Percentiles rank a stretch among this genome's conserved stretches.
phyloP scores from a whole-genome alignment of 2,329 filamentous ascomycete genomes.

The Colletotrichum horii region DNA sequence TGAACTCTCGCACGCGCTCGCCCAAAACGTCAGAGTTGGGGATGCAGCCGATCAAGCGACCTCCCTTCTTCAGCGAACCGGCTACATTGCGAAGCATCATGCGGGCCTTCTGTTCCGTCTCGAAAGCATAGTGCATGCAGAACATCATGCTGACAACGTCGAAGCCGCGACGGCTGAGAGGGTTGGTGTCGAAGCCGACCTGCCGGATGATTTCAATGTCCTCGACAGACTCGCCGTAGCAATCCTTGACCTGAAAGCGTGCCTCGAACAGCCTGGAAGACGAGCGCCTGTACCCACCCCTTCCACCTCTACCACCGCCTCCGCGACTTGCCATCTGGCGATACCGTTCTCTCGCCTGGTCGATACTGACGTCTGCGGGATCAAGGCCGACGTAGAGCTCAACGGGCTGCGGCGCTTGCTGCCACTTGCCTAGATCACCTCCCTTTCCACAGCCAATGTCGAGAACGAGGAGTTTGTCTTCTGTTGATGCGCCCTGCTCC shows the following conservation, averaged over 20 bases:
- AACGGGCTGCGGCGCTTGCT: slow-evolving; percentile 89
- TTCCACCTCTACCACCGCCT: slow-evolving; percentile 59
- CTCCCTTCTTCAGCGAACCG: slow-evolving; percentile 88
- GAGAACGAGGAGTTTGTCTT: slow-evolving; percentile 76
- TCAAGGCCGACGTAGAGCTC: slow-evolving; percentile 93
- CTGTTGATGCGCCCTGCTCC: slow-evolving; percentile 54
- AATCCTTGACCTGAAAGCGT: slow-evolving; percentile 90
- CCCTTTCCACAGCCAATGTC: slow-evolving; percentile 98
- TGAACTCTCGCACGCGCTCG: slow-evolving; percentile 77
- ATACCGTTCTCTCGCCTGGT: slow-evolving; percentile 88
- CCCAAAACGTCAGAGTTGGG: slow-evolving; percentile 95
- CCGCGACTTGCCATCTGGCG: slow-evolving; percentile 70
- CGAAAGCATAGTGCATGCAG: slow-evolving; percentile 98
- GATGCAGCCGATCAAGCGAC: slow-evolving; percentile 91
- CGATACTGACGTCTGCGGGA: slow-evolving; percentile 89
- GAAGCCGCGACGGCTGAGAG: slow-evolving; percentile 81
- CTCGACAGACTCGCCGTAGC: slow-evolving; percentile 83
- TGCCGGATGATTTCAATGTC: slow-evolving; percentile 82
- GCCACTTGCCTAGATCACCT: slow-evolving; percentile 94
- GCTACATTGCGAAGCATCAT: slow-evolving; percentile 95
- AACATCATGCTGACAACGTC: slow-evolving; percentile 99
- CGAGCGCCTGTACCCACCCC: slow-evolving; percentile 55
- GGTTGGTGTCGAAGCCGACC: slow-evolving; percentile 83
- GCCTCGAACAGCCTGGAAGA: slow-evolving; percentile 76
- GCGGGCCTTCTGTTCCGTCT: slow-evolving; percentile 86